A percentile compares a stretch with the other conserved stretches of the same genome.
Conservation (phyloP, 495 filamentous ascomycete genomes). For the Aspergillus ellipticus region DNA sequence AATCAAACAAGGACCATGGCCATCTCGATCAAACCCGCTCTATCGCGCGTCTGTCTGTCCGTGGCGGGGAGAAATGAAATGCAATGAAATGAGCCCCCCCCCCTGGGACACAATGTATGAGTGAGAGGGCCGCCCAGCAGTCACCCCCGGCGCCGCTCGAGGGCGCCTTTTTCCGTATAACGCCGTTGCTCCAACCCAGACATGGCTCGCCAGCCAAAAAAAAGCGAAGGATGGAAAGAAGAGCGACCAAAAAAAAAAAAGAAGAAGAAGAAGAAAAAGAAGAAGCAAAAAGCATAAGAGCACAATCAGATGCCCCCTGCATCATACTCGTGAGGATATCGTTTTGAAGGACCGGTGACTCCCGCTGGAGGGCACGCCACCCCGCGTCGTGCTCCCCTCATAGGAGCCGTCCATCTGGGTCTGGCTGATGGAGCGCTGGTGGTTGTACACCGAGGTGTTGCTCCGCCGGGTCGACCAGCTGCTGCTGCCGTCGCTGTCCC, state of each 20-base stretch:
- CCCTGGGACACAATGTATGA: too few species aligned
- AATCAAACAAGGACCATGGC: background rate
- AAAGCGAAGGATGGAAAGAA: background rate
- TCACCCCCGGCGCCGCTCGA: conserved; percentile 4
- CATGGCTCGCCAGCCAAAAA: background rate
- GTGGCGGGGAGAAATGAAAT: background rate
- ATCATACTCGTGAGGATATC: conserved; percentile 11
- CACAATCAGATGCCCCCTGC: background rate
- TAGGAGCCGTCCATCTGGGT: conserved; percentile 15
- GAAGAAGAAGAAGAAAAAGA: background rate
- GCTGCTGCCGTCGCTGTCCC: conserved; percentile 21
- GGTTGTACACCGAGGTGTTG: conserved; percentile 13
- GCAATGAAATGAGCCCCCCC: background rate
- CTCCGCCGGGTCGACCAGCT: conserved; percentile 12
- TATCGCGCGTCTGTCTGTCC: background rate
- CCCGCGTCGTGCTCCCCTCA: conserved; percentile 10
- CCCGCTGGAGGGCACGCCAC: conserved; percentile 3
- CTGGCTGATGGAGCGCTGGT: conserved; percentile 28
- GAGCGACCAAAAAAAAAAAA: too few species aligned
- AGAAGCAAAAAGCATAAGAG: background rate
- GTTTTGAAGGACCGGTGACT: conserved; percentile 5
- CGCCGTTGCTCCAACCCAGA: conserved; percentile 2
- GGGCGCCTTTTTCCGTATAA: conserved; percentile 3
- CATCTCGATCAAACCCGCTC: background rate
- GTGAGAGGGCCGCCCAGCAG: conserved; percentile 14